Conservation (phyloP, 2,329 filamentous ascomycete species). For the Fusarium napiforme region DNA sequence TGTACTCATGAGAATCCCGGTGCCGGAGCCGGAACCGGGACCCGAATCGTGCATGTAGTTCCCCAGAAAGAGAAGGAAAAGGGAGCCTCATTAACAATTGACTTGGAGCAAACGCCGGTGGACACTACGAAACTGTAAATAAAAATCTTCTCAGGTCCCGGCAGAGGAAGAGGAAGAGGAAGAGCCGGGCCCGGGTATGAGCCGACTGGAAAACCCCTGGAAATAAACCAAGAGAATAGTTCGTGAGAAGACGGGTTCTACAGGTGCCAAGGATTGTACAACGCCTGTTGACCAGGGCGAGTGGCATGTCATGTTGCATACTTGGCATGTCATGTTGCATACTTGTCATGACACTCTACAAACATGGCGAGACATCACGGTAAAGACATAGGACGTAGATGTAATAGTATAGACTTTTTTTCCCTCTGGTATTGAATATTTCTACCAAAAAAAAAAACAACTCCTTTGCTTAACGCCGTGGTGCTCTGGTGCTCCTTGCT, state of each 20-base stretch:
- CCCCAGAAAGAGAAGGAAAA: constrained; percentile 33
- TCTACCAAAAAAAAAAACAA: constrained; percentile 24
- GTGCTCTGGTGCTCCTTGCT: constrained; percentile 40
- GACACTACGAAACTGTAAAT: neutral
- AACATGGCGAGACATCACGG: neutral
- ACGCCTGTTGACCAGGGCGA: neutral
- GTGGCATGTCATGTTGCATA: constrained; percentile 4
- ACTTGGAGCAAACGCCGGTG: neutral
- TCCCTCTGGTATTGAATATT: constrained; percentile 25
- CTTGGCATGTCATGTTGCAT: constrained; percentile 11
- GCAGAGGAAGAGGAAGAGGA: neutral
- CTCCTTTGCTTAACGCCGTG: constrained; percentile 36
- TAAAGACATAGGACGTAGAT: neutral
- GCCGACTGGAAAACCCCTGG: constrained; percentile 11
- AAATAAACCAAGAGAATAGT: neutral
- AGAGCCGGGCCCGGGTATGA: constrained; percentile 34
- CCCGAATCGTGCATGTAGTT: constrained; percentile 21
- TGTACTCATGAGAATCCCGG: constrained; percentile 7
- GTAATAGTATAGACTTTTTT: constrained; percentile 31
- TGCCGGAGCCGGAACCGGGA: constrained; percentile 32
- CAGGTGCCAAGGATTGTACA: neutral
- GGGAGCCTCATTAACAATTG: constrained; percentile 15
- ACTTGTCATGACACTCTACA: constrained; percentile 11
- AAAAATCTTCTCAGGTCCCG: neutral
- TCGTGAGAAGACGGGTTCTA: neutral